Evolutionary conservation across 2,329 filamentous ascomycete genomes (phyloP), one percentile per base, ranked within the genome.

Genomic region (Aspergillus piperis): DNA sequence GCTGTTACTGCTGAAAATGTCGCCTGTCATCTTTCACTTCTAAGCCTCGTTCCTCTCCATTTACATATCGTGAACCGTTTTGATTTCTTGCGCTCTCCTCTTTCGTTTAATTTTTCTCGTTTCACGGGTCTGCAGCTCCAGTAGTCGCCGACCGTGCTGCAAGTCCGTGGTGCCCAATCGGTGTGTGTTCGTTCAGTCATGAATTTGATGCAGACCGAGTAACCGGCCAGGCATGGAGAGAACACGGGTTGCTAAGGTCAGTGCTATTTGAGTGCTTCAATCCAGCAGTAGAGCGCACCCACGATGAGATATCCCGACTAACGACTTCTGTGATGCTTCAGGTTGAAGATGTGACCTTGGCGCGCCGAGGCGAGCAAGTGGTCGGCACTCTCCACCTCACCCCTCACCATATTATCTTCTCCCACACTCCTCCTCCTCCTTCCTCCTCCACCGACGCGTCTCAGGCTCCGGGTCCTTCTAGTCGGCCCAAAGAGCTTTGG

Each of bases 401-500:
- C 68, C 81, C 83, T 71, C 84, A 88, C 75, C 86, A 89, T 71
- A 78, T 89, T 56, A 86, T 88, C 69, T 88, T 88, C 77, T 84
- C 81, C 65, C 84, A 86, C 73, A 75, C 79, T 11, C 83, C 83
- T 56, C 75, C 76, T 56, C 75, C 76, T 66, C 57, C 64, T 59
- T 71, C 47, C 47, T 32, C 77, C 66, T 58, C 64, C 59, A 71
- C 77, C 39, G 73, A 76, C 62, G 69, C 73, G 62, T 73, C 75
- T 50, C 70, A 76, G 62, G 72, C 76, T 49, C 75, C 81, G 53
- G 77, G 77, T 21, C 63, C 71, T n/a, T 61, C 68, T n/a, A 73
- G 75, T 59, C 81, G 80, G 65, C 80, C 84, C 21, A 83, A 88
- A 73, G 91, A 96, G 77, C 86, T 90, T 72, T 99, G 94, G 91